Evolutionary conservation across 1,284 basidiomycete genomes (phyloP).

Genomic region (Malassezia equina): DNA sequence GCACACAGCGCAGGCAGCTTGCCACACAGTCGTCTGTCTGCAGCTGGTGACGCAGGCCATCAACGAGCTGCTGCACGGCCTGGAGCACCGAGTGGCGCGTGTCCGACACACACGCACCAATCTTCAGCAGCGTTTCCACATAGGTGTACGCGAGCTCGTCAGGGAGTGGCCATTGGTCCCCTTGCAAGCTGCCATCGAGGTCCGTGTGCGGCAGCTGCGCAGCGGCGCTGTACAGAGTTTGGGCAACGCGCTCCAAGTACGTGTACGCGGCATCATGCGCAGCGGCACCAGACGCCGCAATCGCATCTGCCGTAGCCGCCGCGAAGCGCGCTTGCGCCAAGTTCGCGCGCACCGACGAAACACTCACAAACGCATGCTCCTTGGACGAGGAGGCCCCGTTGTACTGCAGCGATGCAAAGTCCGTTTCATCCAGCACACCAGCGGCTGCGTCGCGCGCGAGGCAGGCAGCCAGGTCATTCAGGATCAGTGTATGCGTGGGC

Average conservation of each 20-base stretch:
- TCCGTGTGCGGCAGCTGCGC: slow-evolving; percentile 31
- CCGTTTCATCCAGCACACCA: not conserved
- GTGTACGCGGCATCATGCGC: not conserved
- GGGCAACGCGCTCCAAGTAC: slow-evolving; percentile 9
- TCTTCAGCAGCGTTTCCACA: slow-evolving; percentile 53
- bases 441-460: slow-evolving; percentile 44
- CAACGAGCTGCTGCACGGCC: slow-evolving; percentile 22
- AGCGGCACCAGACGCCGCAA: slow-evolving; percentile 16
- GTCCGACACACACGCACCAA: slow-evolving; percentile 56
- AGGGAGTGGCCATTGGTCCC: slow-evolving; percentile 30
- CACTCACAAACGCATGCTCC: slow-evolving; percentile 1
- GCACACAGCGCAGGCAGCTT: slow-evolving; percentile 52
- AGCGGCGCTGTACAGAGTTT: not conserved
- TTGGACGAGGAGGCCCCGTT: not conserved
- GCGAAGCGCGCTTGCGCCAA: slow-evolving; percentile 44
- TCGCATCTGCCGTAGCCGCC: slow-evolving; percentile 30
- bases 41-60: not conserved
- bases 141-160: slow-evolving; percentile 42
- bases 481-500: slow-evolving; percentile 68
- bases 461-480: slow-evolving; percentile 67
- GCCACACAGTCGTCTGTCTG: not conserved
- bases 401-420: slow-evolving; percentile 9
- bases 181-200: slow-evolving; percentile 22
- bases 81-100: slow-evolving; percentile 54
- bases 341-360: slow-evolving; percentile 32